These are phyloP conservation scores for Candida ulmi DNA, from an alignment of 805 yeast genomes.

Conservation along the genomic window DNA sequence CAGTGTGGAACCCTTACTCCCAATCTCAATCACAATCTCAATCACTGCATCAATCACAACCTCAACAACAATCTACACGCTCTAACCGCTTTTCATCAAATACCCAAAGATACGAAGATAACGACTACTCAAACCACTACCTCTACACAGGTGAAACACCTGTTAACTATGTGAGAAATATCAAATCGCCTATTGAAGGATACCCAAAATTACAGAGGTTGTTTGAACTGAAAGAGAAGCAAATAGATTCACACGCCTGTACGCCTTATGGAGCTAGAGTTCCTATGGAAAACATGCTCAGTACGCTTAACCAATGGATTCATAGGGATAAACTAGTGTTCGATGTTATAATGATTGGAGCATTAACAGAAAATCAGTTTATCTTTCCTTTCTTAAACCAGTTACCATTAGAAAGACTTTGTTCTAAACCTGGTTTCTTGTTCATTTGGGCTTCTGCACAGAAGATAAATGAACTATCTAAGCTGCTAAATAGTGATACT, in stretches of 20 bases:
- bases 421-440: constrained; percentile 81
- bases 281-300: constrained; percentile 45
- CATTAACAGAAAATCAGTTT: constrained; percentile 69
- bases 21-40: constrained; percentile 7
- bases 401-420: constrained; percentile 66
- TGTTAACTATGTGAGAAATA: constrained; percentile 58
- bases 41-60: too few species aligned
- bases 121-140: constrained; percentile 70
- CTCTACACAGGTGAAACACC: constrained; percentile 62
- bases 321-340: constrained; percentile 53
- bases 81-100: too few species aligned
- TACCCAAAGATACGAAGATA: constrained; percentile 36
- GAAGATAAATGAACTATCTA: constrained; percentile 58
- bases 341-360: constrained; percentile 91
- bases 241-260: constrained; percentile 46
- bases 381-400: constrained; percentile 54
- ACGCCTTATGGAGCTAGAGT: constrained; percentile 64
- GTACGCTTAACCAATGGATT: constrained; percentile 58
- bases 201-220: constrained; percentile 77
- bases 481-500: constrained; percentile 43
- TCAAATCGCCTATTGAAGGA: constrained; percentile 65
- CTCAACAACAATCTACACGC: too few species aligned
- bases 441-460: constrained; percentile 85
- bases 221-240: constrained; percentile 58
- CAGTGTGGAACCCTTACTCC: constrained; percentile 1